phyloP scores from a whole-genome alignment of 2,329 filamentous ascomycete species.

The Neoarthrinium moseri region DNA sequence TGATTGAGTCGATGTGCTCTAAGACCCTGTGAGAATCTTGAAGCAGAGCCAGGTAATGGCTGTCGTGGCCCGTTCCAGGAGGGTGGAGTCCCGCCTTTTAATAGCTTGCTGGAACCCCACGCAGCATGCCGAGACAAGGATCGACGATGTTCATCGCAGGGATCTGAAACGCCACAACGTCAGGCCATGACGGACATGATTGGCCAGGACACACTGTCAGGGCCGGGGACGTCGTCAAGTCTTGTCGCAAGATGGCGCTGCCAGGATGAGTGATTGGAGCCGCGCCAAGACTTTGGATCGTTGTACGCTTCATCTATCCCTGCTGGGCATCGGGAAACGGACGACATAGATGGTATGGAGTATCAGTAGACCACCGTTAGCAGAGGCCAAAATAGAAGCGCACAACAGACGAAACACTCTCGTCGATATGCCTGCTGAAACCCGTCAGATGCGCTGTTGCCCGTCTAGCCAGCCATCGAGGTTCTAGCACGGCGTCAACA shows the following conservation, averaged over 20 bases:
- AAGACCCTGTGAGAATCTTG: neutral
- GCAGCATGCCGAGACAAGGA: neutral
- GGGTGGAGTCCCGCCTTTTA: conserved; percentile 5
- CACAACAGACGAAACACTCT: conserved; percentile 7
- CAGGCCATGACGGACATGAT: neutral
- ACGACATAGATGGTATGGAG: conserved; percentile 2
- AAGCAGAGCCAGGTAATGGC: conserved; percentile 1
- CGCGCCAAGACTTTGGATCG: conserved; percentile 3
- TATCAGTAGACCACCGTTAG: neutral
- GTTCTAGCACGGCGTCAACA: neutral
- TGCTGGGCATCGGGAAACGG: conserved; percentile 3
- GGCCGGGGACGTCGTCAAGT: neutral
- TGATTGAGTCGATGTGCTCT: neutral
- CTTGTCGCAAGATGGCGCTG: neutral
- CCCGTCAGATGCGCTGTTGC: conserved; percentile 2
- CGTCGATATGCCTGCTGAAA: conserved; percentile 1
- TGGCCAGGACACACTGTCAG: neutral
- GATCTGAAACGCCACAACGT: conserved; percentile 6
- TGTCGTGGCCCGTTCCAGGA: conserved; percentile 4
- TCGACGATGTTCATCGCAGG: conserved; percentile 6
- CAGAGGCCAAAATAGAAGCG: conserved; percentile 4
- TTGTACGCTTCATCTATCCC: neutral
- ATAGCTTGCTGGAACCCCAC: conserved; percentile 5
- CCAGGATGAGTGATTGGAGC: neutral
- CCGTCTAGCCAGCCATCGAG: neutral